Evolutionary conservation across 2,329 filamentous ascomycete genomes (phyloP), one percentile per base, ranked within the genome.

Genomic region (Elsinoe fawcettii): DNA sequence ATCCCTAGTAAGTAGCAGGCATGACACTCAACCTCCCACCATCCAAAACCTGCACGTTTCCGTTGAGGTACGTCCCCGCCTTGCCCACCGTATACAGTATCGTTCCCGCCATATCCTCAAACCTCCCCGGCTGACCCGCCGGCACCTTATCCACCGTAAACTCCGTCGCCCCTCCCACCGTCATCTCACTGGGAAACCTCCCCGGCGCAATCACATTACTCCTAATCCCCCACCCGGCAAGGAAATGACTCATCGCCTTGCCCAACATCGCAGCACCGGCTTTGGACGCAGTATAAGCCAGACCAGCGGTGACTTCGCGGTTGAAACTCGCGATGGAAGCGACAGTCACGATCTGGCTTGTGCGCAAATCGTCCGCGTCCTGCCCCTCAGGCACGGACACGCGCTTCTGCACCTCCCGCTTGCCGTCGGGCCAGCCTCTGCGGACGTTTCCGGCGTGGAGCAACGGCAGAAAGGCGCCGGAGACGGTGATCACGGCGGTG

Each of bases 51-150:
- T 77, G 72, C 14, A 78, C 70, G 56, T 70, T 74, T 0, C 80
- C 80, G 66, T 82, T 82, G 53, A 77, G 70, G 66, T 81, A 83
- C 11, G 71, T 72, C 1, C 77, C 78, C 5, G 74, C 74, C 39
- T 75, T 77, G 2, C 75, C 73, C 8, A 78, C 73, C 55, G 82
- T 66, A 59, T 79, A 82, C 36, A 80, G 58, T 1, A 79, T 70
- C 14, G 78, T 68, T 12, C 75, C 77, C 0, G 73, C 74, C 30
- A 81, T 69, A 60, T 81, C 78, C 39, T 77, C 74, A 8, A 65
- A 69, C 63, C 30, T 64, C 61, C 22, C 60, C 56, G 37, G 64
- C 65, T 22, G 62, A 37, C 71, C 74, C 63, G 69, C 69, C 12
- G 73, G 72, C 9, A 75, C 61, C 60, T 70, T 63, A 36, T 63